Base-by-base conservation (phyloP, 371 early-diverging fungal genomes). In the Saksenaea vasiformis region DNA sequence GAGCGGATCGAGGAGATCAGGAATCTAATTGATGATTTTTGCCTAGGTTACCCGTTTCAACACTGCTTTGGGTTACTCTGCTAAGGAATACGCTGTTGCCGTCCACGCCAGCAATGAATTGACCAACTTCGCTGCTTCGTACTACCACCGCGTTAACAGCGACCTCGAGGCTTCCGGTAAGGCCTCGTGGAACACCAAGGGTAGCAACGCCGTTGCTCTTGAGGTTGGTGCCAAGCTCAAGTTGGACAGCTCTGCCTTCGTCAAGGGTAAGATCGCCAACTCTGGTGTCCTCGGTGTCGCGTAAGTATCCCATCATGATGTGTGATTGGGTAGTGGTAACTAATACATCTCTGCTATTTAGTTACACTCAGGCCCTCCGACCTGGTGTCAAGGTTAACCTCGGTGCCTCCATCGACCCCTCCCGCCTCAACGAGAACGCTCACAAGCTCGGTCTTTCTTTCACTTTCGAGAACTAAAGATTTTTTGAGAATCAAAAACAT, bases 181-280 rank as follows among this genome's bases (percentile, higher is more conserved):
- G 78, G 96, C 97, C 62, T 78, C 90, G 69, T 97, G 94, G 92
- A 93, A 96, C 84, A 83, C 88, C 74, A 77, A 91, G 74, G 83
- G 87, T 68, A 82, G 80, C 70, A 84, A 77, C 62, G 78, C 82
- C 44, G 96, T 96, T 68, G 85, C 88, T 66, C 87, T 96, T 58
- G 99, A 98, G 83, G 90, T 97, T 68, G 99, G 96, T 77, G 89
- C 96, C 82, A 97, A 96, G 88, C 91, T 93, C 80, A 77, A 83
- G 72, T 84, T 98, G 64, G 98, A 97, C 84, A 78, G 80, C 67
- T 86, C 88, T 72, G 88, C 97, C 60, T 94, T 91, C 68, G 86
- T 96, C 70, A 98, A 97, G 92, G 93, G 95, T 74, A 98, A 97
- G 92, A 88, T 98, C 74, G 89, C 95, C 87, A 96, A 95, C 84